These are phyloP conservation scores for Fraxinus xanthoxyloides DNA, from an alignment of 305 asterid genomes.

Conservation along the genomic window DNA sequence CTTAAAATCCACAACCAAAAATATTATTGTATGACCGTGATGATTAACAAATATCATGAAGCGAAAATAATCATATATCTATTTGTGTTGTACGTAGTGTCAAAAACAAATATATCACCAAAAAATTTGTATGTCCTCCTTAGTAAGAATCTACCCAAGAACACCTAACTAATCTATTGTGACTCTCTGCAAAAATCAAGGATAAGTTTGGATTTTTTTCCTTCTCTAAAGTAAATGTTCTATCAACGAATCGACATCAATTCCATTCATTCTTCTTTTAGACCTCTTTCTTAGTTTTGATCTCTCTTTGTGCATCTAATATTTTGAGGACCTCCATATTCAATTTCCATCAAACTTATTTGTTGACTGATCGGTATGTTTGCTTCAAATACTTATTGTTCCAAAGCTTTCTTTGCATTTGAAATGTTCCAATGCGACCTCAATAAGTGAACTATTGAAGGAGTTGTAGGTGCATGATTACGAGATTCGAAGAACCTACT, in stretches of 20 bases:
- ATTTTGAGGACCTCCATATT: not conserved
- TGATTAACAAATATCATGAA: not conserved
- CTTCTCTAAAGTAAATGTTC: not conserved
- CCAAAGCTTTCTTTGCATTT: not conserved
- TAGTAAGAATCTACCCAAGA: too few species aligned
- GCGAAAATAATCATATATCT: not conserved
- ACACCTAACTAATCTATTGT: not conserved
- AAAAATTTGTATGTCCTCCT: not conserved
- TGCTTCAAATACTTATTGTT: not conserved
- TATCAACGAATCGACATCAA: not conserved
- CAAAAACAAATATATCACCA: not conserved
- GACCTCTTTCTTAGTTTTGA: not conserved
- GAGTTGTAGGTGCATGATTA: not conserved
- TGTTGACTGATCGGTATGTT: not conserved
- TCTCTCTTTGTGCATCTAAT: not conserved
- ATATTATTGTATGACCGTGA: not conserved
- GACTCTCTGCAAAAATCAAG: not conserved
- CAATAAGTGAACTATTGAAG: not conserved
- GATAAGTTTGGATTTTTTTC: not conserved
- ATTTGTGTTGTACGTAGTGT: not conserved
- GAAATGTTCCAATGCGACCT: not conserved
- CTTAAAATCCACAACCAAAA: not conserved
- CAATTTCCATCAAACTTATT: not conserved
- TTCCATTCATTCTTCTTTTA: not conserved
- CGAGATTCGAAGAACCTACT: not conserved